Evolutionary conservation across 2,329 filamentous ascomycete species (phyloP), one percentile per base, ranked within the genome.

Genomic region (Hypoxylon sp.): DNA sequence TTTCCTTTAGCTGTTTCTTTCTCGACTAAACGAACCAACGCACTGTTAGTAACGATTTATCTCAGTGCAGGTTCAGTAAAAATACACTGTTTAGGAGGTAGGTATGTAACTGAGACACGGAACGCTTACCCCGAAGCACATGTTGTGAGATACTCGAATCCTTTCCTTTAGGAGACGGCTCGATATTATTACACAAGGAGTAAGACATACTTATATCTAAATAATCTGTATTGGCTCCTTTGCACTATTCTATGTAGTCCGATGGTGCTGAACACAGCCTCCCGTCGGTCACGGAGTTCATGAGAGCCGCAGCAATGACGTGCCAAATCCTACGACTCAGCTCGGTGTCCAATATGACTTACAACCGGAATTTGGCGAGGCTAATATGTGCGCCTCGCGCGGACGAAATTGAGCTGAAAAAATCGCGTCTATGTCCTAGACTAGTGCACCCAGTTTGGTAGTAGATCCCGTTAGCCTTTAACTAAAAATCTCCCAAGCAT

Each of bases 61-160:
- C 3, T 46, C 2, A 11, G 7, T 17, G 51, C 10, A 5, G 1
- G 6, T 54, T 17, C 11, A 24, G 5, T 39, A 11, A 11, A 6
- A 11, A 11, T 32, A 7, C 8, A 32, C 11, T 32, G 7, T 4
- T 32, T 11, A 11, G 6, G 31, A 32, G 11, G 31, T 32, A 27
- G 24, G 24, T 27, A 3, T 27, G 24, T 27, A 27, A 27, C 24
- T 39, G 6, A 29, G 35, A 15, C 6, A 6, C 15, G 17, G 24
- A 35, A 31, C 47, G 42, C 63, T 62, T 21, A 57, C 63, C 3
- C 63, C 51, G 37, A 66, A 66, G 19, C 63, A 66, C 63, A 61
- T 65, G 15, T 24, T 55, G 27, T 46, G 13, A 3, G n/a, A 52
- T 56, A 10, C 17, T 31, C 35, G 3, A 5, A 27, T 32, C n/a